Evolutionary conservation across 768 basidiomycete genomes (phyloP).

Genomic region (Podaxis sp.): DNA sequence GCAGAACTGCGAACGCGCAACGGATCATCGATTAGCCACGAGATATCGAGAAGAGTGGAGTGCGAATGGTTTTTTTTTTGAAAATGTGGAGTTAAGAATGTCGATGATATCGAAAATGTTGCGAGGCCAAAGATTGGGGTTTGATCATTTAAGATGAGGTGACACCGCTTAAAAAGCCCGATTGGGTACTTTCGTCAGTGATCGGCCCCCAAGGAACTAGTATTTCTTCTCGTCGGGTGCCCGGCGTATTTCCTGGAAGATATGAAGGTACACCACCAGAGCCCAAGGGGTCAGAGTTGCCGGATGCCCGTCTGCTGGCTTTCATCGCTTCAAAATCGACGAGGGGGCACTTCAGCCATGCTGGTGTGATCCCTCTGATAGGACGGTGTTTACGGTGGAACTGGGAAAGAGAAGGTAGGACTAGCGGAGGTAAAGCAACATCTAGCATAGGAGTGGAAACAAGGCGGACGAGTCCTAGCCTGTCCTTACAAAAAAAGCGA

Average conservation of each 20-base stretch:
- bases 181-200: background rate
- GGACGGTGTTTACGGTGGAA: background rate
- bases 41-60: background rate
- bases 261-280: no score
- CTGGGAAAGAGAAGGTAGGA: background rate
- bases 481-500: background rate
- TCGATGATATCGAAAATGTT: background rate
- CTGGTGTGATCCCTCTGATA: background rate
- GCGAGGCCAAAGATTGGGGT: background rate
- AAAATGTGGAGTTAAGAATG: background rate
- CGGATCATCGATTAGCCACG: conserved; percentile 36
- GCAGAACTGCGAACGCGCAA: conserved; percentile 88
- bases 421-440: background rate
- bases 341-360: background rate
- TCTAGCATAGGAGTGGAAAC: background rate
- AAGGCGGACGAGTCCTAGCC: background rate
- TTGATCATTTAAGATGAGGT: background rate
- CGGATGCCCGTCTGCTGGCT: background rate
- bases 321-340: background rate
- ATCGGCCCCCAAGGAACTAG: no score
- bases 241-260: no score
- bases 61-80: background rate
- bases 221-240: no score
- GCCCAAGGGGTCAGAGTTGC: background rate
- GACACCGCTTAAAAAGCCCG: background rate